These are phyloP conservation scores for Paramyrothecium sp. DNA, from an alignment of 2,329 filamentous ascomycete genomes.

Conservation along the genomic window DNA sequence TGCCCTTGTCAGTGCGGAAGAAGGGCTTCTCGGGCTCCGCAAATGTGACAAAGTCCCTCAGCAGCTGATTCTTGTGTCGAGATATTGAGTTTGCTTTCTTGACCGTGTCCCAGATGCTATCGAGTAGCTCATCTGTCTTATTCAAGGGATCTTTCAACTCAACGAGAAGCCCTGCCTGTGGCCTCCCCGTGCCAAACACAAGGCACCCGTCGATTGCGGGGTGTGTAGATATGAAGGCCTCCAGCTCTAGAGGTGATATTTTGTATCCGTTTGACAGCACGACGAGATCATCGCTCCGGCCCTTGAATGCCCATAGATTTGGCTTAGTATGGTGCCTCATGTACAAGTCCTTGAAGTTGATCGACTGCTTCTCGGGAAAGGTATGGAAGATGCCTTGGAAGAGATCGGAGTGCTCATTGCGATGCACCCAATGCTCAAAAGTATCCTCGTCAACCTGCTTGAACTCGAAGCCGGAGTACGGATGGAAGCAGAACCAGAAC, in stretches of 20 bases:
- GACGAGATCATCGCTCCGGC: conserved; percentile 26
- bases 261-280: conserved; percentile 30
- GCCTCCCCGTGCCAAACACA: conserved; percentile 20
- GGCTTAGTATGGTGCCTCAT: conserved; percentile 22
- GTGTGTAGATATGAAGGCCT: conserved; percentile 22
- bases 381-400: conserved; percentile 34
- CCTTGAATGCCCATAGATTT: conserved; percentile 25
- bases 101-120: conserved; percentile 43
- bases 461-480: conserved; percentile 31
- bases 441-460: conserved; percentile 24
- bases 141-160: conserved; percentile 19
- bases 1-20: conserved; percentile 42
- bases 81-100: conserved; percentile 39
- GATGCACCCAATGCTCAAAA: conserved; percentile 30
- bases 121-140: conserved; percentile 25
- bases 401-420: conserved; percentile 23
- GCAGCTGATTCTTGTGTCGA: conserved; percentile 39
- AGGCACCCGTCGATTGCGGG: conserved; percentile 23
- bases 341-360: conserved; percentile 29
- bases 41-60: conserved; percentile 38
- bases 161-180: conserved; percentile 22
- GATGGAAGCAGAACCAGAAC: conserved; percentile 31
- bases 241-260: conserved; percentile 25
- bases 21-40: conserved; percentile 40
- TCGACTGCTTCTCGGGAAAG: conserved; percentile 20